Evolutionary conservation across 352 stramenopile genomes (phyloP), one percentile per base, ranked within the genome.

Genomic region (Pythium rhizo-oryzae): DNA sequence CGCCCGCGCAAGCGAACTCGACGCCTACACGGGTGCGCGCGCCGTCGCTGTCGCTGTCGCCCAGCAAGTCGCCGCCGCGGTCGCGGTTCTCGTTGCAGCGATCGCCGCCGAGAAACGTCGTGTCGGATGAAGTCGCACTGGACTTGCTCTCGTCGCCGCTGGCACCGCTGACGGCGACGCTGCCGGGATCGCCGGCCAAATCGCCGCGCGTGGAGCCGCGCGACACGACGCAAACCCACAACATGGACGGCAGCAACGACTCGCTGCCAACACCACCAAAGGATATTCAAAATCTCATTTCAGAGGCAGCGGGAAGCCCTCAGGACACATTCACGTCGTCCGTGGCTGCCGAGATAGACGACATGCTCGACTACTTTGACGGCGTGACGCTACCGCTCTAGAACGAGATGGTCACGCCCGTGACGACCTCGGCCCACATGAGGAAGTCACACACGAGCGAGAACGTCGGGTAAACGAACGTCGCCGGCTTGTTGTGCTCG

Each of bases 281-380:
- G 19, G n/a, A 25, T 30, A 25, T 7, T n/a, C 44, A 51, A 51
- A 6, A 25, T 51, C n/a, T n/a, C 19, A 51, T 51, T 51, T 51
- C 44, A 28, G 44, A 52, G 76, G 62, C 57, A 79, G 58, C 41
- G 75, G 65, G 28, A 51, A 13, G 5, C 8, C 24, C 24, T 25
- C 16, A 57, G 25, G 33, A 47, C 39, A 2, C 4, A 9, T 19
- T 19, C 19, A 1, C 6, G 21, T 8, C 33, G 62, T 46, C 8
- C 19, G 51, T 67, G 50, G 50, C 67, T 37, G 64, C 59, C 55
- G 79, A 87, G 47, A 89, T 92, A 44, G 84, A 91, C 75, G 81
- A 89, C 47, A 80, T 93, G 75, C 74, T 90, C 50, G 85, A 91
- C 64, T 93, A 89, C 72, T 91, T 91, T 71, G 79, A 91, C 66